Conservation (phyloP, 192 early-diverging fungal species). For the Rhizoclosmatium globosum region DNA sequence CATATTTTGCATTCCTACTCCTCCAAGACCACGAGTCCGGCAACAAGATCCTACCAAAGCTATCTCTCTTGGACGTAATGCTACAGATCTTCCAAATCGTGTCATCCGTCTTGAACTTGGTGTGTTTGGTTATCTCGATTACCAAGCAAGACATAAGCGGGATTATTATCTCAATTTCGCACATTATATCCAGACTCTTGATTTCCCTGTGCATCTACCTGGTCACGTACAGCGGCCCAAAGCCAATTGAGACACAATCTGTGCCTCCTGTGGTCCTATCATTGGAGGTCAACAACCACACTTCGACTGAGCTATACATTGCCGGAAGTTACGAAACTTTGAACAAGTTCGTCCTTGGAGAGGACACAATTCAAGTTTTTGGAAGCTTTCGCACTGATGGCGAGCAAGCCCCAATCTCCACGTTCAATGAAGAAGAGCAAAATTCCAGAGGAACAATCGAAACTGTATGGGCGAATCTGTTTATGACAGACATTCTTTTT, state of each 20-base stretch:
- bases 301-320: not conserved
- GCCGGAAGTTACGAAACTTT: not conserved
- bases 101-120: not conserved
- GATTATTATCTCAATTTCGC: not conserved
- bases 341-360: constrained; percentile 9
- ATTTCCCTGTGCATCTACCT: not conserved
- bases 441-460: not conserved
- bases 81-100: not conserved
- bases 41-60: not conserved
- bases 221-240: not conserved
- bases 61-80: not conserved
- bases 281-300: not conserved
- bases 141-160: not conserved
- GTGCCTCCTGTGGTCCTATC: not conserved
- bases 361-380: constrained; percentile 1
- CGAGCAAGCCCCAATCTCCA: too few relatives aligned
- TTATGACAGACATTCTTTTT: not conserved
- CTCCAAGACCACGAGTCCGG: not conserved
- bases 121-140: not conserved
- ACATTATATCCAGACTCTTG: constrained; percentile 3
- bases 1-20: not conserved
- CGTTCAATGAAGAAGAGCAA: too few relatives aligned
- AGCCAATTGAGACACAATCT: not conserved
- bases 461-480: not conserved
- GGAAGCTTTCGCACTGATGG: too few relatives aligned